Evolutionary conservation across 257 asterid species (phyloP), one percentile per base, ranked within the genome.

Genomic region (Fraxinus quadrangulata): DNA sequence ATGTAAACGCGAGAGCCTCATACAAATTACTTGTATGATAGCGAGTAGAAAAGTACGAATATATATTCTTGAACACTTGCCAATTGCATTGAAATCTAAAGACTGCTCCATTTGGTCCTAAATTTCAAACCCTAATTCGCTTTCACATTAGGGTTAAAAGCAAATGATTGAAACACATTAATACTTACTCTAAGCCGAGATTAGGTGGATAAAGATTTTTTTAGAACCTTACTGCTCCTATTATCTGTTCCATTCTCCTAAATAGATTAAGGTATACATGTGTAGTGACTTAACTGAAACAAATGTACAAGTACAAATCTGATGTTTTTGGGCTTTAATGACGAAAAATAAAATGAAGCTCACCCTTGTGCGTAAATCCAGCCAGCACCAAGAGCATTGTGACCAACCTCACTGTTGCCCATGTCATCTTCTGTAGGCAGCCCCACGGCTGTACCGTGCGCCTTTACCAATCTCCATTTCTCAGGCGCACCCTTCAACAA

Each of bases 331-430:
- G 33, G 23, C 3, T 19, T 33, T 30, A 70, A 59, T 51, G 12
- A n/a, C 23, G 11, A 61, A 79, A 28, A 26, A 72, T 21, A 80
- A 3, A 17, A 24, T n/a, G 49, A 67, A 77, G 39, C 90, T 84
- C 84, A 95, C 99, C 99, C 98, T 84, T 95, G 99, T 4, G 97
- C 97, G 83, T 79, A 92, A 84, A 95, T 95, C 88, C 99, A 82
- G 75, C 99, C 99, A 73, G 99, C 99, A 72, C 99, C 99, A 83
- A 95, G 98, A 74, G 99, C 99, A 81, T 95, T 95, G 88, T 95
- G 99, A 2, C 99, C 99, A 75, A 94, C 99, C 83, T 94, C 99
- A 83, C 99, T 95, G 51, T 95, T 95, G 21, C 99, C 99, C 99
- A 95, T 93, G 81, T 95, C 99, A 83, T 95, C 99, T 19, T 95